Percentiles rank a stretch among this genome's conserved stretches.
phyloP scores from a whole-genome alignment of 1,284 basidiomycete genomes.

The Agroathelia rolfsii region DNA sequence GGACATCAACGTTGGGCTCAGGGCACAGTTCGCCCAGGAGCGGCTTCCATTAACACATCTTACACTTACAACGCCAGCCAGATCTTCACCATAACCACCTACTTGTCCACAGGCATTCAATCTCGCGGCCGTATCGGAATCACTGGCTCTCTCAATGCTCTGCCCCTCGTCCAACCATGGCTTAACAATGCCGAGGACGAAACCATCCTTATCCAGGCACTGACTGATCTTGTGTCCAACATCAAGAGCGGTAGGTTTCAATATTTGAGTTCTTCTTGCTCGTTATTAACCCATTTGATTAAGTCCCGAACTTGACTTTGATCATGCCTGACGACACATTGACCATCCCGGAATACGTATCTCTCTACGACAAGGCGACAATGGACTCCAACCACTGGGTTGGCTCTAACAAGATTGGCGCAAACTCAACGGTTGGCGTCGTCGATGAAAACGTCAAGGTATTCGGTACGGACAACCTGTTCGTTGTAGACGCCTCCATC shows the following conservation, averaged over 20 bases:
- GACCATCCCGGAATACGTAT: slow-evolving; percentile 39
- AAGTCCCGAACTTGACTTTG: slow-evolving; percentile 39
- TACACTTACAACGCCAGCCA: slow-evolving; percentile 26
- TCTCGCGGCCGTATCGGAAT: slow-evolving; percentile 31
- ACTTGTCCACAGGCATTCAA: slow-evolving; percentile 27
- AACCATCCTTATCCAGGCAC: slow-evolving; percentile 21
- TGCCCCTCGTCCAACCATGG: slow-evolving; percentile 27
- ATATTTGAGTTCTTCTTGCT: background rate
- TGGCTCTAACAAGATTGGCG: slow-evolving; percentile 40
- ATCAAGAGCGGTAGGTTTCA: slow-evolving; percentile 17
- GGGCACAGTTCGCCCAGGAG: slow-evolving; percentile 36
- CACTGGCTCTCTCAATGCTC: slow-evolving; percentile 21
- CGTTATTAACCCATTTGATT: too few species aligned
- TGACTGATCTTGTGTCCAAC: slow-evolving; percentile 22
- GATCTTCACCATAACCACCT: slow-evolving; percentile 32
- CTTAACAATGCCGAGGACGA: slow-evolving; percentile 29
- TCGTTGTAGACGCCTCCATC: slow-evolving; percentile 29
- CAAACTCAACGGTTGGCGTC: slow-evolving; percentile 27
- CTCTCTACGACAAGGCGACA: too few species aligned
- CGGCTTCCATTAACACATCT: slow-evolving; percentile 24
- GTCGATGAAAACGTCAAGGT: slow-evolving; percentile 52
- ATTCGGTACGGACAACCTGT: slow-evolving; percentile 45
- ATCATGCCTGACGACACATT: slow-evolving; percentile 51
- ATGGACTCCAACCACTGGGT: slow-evolving; percentile 54
- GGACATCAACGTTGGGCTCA: slow-evolving; percentile 18